Conservation (phyloP, 768 basidiomycete genomes). For the Mycena haematopus region DNA sequence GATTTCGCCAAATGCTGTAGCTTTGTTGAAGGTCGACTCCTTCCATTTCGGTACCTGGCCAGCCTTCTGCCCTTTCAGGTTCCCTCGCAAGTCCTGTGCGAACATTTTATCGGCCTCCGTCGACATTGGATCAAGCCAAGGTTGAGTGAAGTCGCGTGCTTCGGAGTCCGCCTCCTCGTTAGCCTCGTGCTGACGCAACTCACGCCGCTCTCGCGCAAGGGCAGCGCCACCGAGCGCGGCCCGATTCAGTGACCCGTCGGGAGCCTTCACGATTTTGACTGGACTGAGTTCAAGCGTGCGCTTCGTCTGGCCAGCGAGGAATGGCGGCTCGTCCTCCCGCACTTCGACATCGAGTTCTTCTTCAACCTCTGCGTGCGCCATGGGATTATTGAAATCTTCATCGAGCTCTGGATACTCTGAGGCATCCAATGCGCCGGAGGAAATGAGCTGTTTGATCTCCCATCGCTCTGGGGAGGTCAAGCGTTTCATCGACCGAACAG, state of each 20-base stretch:
- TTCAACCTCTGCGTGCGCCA: conserved; percentile 86
- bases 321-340: conserved; percentile 95
- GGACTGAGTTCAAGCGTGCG: conserved; percentile 94
- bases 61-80: conserved; percentile 82
- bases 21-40: conserved; percentile 91
- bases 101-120: conserved; percentile 85
- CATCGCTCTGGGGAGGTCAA: conserved; percentile 96
- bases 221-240: conserved; percentile 95
- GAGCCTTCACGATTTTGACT: conserved; percentile 98
- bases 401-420: conserved; percentile 95
- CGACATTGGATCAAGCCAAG: conserved; percentile 99
- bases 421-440: conserved; percentile 90
- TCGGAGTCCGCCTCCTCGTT: conserved; percentile 96
- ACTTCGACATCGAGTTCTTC: conserved; percentile 98
- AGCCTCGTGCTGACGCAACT: conserved; percentile 91
- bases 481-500: conserved; percentile 82
- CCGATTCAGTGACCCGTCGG: conserved; percentile 95
- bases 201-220: conserved; percentile 92
- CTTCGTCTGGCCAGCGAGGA: conserved; percentile 96
- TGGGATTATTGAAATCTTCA: conserved; percentile 80
- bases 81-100: conserved; percentile 89
- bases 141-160: conserved; percentile 91
- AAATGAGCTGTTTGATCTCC: conserved; percentile 99
- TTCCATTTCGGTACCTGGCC: conserved; percentile 90
- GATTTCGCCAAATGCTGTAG: conserved; percentile 94